Evolutionary conservation across 495 filamentous ascomycete species (phyloP).

Genomic region (Aspergillus heteromorphus): DNA sequence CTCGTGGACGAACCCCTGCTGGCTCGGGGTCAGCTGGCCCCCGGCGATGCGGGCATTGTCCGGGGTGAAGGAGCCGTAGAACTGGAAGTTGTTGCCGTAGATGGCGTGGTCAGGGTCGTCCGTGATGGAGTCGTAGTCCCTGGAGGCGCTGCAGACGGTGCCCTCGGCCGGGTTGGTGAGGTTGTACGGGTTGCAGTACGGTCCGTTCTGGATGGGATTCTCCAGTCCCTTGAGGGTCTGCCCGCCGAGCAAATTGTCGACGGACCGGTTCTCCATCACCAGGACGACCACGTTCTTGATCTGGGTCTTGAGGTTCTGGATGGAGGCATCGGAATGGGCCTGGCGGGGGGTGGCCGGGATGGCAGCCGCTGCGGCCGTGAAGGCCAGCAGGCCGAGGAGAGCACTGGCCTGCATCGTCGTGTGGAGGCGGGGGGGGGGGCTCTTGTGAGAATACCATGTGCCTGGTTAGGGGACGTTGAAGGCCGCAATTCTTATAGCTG

Average conservation of each 20-base stretch:
- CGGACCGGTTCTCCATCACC: constrained; percentile 43
- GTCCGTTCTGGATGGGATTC: constrained; percentile 41
- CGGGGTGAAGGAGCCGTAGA: constrained; percentile 41
- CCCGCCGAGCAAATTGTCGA: constrained; percentile 43
- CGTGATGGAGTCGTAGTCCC: constrained; percentile 38
- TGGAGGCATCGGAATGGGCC: constrained; percentile 19
- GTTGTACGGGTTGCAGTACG: constrained; percentile 41
- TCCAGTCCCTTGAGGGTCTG: constrained; percentile 32
- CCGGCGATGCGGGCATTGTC: constrained; percentile 32
- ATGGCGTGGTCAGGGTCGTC: constrained; percentile 49
- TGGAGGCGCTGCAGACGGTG: constrained; percentile 33
- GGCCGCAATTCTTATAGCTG: not conserved
- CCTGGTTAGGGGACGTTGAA: not conserved
- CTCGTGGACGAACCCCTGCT: constrained; percentile 46
- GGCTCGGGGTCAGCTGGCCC: constrained; percentile 27
- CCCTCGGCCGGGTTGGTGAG: constrained; percentile 33
- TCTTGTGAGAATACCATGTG: not conserved
- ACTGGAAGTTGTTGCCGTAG: constrained; percentile 47
- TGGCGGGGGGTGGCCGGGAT: constrained; percentile 17
- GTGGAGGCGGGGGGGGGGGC: not conserved
- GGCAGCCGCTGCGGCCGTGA: constrained; percentile 27
- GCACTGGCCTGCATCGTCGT: constrained; percentile 27
- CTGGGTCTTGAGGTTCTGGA: constrained; percentile 32
- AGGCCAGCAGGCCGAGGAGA: constrained; percentile 32
- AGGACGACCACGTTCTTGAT: constrained; percentile 46